These are phyloP conservation scores for Colletotrichum sidae DNA, from an alignment of 2,329 filamentous ascomycete genomes.

Conservation along the genomic window DNA sequence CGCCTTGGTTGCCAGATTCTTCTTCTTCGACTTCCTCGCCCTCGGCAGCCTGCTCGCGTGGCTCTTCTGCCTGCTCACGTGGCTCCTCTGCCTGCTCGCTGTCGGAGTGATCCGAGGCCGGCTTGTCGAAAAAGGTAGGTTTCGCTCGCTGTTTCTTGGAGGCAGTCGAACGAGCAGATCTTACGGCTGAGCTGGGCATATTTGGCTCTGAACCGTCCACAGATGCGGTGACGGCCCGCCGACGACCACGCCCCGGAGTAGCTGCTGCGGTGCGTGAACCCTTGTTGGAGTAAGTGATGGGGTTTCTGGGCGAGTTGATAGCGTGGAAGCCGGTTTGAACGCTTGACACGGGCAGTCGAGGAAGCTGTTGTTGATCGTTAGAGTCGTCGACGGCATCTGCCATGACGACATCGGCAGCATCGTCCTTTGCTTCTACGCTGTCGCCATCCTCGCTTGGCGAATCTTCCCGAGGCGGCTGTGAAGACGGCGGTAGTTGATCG, in stretches of 20 bases:
- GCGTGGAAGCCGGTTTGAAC: conserved; percentile 1
- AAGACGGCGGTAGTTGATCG: conserved; percentile 26
- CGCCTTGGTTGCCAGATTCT: no score
- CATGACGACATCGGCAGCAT: background rate
- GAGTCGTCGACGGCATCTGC: conserved; percentile 11
- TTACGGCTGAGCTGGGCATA: conserved; percentile 25
- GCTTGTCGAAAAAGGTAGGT: conserved; percentile 56
- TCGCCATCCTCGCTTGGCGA: conserved; percentile 31
- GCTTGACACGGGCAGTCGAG: conserved; percentile 17
- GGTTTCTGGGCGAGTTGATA: conserved; percentile 41
- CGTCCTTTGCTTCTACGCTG: conserved; percentile 42
- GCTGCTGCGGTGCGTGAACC: conserved; percentile 49
- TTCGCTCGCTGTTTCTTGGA: conserved; percentile 54
- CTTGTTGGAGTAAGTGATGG: conserved; percentile 48
- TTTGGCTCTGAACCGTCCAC: conserved; percentile 35
- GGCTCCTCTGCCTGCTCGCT: conserved; percentile 38
- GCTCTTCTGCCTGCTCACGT: conserved; percentile 35
- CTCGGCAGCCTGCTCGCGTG: conserved; percentile 36
- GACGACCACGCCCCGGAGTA: conserved; percentile 14
- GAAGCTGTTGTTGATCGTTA: conserved; percentile 2
- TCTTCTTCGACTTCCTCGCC: conserved; percentile 1
- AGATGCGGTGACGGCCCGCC: conserved; percentile 12
- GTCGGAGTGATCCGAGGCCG: no score
- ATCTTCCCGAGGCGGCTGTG: conserved; percentile 25
- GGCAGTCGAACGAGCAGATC: conserved; percentile 47